Base-by-base conservation (phyloP, 2,329 filamentous ascomycete genomes). In the Fusarium austroafricanum region DNA sequence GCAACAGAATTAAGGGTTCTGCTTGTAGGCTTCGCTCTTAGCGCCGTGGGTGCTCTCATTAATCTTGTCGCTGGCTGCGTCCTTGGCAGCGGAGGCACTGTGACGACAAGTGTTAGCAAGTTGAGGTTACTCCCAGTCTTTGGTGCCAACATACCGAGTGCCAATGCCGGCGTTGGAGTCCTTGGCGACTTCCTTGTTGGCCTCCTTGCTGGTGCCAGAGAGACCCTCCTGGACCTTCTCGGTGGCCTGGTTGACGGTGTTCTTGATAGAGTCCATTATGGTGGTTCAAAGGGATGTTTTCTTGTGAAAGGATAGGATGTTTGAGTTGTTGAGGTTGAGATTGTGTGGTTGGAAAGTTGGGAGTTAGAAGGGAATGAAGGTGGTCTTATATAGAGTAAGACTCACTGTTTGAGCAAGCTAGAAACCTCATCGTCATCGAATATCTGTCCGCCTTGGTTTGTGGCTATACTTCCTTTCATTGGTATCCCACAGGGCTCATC, bases 181-280 rank as follows among this genome's bases (percentile, higher is more conserved):
- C 85, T 91, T 90, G 78, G 89, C 89, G 70, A 88, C 84, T 70
- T 84, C 76, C 86, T 91, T 90, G 86, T 91, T 91, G 82, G 82
- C 82, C 82, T 90, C 88, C 87, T 91, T 91, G 81, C 83, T 87
- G 65, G 85, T 81, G 70, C 84, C 83, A 65, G 82, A 81, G 67
- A 83, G 76, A 64, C 82, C 82, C 77, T 89, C 81, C 83, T 90
- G 84, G 76, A 88, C 79, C 74, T 60, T 60, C 56, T 57, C 58
- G 8, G 58, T 61, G 23, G 58, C 58, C 35, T 61, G 46, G 86
- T 90, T 90, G 81, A 82, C 87, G 75, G 84, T 85, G 81, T 90
- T 87, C 83, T 84, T 84, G 76, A 85, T 66, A 67, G 83, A 80
- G 55, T 86, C 84, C 84, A 86, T 86, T 78, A 59, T 82, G 79